phyloP scores from a whole-genome alignment of 331 rosid genomes.

The Pyracantha coccinea region DNA sequence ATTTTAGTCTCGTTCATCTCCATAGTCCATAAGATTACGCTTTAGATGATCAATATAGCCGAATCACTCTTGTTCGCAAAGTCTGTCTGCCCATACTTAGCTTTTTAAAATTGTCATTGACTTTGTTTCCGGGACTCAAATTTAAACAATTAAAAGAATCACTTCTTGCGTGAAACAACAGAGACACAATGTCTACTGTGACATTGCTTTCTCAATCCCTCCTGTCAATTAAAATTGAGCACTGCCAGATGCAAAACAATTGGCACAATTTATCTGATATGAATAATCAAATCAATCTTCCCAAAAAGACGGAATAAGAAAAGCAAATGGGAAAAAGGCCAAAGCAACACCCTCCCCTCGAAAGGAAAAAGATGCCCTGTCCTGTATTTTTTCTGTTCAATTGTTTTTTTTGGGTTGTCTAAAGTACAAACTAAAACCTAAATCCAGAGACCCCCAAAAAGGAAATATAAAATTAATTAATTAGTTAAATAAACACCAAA shows the following conservation, averaged over 20 bases:
- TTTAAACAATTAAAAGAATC: background rate
- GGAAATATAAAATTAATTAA: background rate
- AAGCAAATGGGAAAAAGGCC: background rate
- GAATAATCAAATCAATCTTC: slow-evolving; percentile 23
- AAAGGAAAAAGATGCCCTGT: slow-evolving; percentile 36
- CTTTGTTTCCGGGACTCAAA: no score
- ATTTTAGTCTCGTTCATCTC: no score
- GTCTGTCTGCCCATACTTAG: no score
- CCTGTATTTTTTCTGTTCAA: slow-evolving; percentile 14
- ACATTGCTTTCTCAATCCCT: slow-evolving; percentile 10
- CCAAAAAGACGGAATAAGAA: background rate
- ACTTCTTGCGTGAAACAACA: background rate
- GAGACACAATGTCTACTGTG: background rate
- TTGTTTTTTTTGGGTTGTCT: slow-evolving; percentile 16
- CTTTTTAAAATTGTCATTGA: no score
- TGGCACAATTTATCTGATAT: slow-evolving; percentile 8
- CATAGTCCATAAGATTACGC: no score
- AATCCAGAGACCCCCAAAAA: slow-evolving; percentile 11
- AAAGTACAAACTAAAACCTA: slow-evolving; percentile 22
- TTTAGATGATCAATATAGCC: background rate
- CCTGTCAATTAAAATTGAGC: background rate
- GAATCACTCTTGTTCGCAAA: no score
- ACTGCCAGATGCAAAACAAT: slow-evolving; percentile 10
- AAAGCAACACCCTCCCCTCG: background rate
- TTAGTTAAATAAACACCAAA: background rate